Evolutionary conservation across 768 basidiomycete genomes (phyloP), one percentile per base, ranked within the genome.

Genomic region (Botryobasidium botryosum): DNA sequence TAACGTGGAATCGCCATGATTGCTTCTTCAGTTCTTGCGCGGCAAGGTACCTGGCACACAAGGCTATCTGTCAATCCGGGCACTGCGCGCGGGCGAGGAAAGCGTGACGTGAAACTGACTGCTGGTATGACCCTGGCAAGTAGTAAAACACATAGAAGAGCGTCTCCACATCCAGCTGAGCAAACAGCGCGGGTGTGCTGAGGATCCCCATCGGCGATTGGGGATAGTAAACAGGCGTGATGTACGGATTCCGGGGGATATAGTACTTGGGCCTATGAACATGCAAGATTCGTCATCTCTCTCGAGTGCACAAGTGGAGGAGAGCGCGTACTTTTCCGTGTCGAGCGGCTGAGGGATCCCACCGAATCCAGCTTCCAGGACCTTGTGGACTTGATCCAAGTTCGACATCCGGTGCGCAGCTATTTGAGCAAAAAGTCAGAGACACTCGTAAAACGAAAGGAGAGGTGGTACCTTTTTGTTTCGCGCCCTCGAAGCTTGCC

Each of bases 81-180:
- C 29, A 36, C 24, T 44, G 23, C 13, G 43, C 33, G 6, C 8
- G 21, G 5, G 6, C 7, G 32, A 20, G 20, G 6, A 3, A 33
- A 8, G 17, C 8, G 23, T 10, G 23, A 17, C 8, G 17, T 28
- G 7, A 20, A 4, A 68, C 79, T 55, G 58, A 92, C 87, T 99
- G 94, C 60, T 91, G 87, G 66, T 97, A 97, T 53, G 92, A 94
- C 47, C 91, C 91, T 8, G 90, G 87, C 40, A 84, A 74, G 65
- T 86, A 97, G 67, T 99, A 99, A 64, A 99, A 99, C 56, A 97
- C 83, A 65, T 90, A 99, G 64, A 99, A 97, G 7, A 97, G 68
- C 17, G 92, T 96, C 65, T 99, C 94, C 40, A 94, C 79, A 52
- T 99, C 94, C 49, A 97, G 72, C 58, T 90, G 83, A 26, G 80